Percentiles rank a stretch among this genome's conserved stretches.
Conservation (phyloP, 805 yeast genomes). For the Yamadazyma insecticola region DNA sequence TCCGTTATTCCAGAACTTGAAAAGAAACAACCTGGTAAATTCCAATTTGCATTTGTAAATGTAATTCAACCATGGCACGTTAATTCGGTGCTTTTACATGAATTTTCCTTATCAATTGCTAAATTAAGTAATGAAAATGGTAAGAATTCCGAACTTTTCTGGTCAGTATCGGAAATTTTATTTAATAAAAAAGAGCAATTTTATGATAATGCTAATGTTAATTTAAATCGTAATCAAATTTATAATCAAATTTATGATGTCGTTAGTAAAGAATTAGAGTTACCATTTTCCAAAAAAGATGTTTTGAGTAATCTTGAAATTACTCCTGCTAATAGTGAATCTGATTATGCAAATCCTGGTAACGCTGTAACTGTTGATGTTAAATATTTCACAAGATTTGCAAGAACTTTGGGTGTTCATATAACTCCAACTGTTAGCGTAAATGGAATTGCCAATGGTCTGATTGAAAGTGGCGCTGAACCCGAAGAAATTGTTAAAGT, state of each 20-base stretch:
- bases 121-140: conserved; percentile 44
- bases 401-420: conserved; percentile 75
- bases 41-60: conserved; percentile 61
- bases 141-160: conserved; percentile 18
- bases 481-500: conserved; percentile 39
- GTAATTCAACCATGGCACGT: conserved; percentile 94
- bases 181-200: conserved; percentile 52
- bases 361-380: conserved; percentile 56
- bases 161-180: conserved; percentile 50
- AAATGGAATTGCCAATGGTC: conserved; percentile 57
- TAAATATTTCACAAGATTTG: conserved; percentile 68
- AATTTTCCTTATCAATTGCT: conserved; percentile 69
- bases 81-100: conserved; percentile 61
- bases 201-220: conserved; percentile 57
- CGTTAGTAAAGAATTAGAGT: conserved; percentile 18
- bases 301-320: conserved; percentile 36
- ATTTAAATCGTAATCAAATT: conserved; percentile 52
- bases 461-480: conserved; percentile 60
- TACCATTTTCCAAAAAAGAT: conserved; percentile 26
- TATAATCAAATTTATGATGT: conserved; percentile 49
- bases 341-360: conserved; percentile 48
- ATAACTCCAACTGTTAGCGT: conserved; percentile 78
- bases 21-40: conserved; percentile 41
- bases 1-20: conserved; percentile 52
- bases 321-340: conserved; percentile 15